Conservation (phyloP, 306 rosid species). For the Castanea crenata region DNA sequence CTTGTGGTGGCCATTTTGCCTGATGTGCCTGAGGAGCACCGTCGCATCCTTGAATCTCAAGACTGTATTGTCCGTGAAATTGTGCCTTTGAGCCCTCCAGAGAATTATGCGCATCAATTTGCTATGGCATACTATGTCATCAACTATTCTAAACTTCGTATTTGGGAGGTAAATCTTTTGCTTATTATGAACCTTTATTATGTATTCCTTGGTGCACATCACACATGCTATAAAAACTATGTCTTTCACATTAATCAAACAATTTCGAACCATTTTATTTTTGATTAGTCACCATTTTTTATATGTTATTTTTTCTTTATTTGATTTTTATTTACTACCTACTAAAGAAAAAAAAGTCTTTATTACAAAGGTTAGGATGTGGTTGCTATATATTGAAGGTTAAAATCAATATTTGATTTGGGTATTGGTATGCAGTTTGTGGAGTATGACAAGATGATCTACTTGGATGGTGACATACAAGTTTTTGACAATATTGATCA, state of each 20-base stretch:
- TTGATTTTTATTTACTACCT: too few relatives aligned
- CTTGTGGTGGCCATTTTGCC: slow-evolving; percentile 50
- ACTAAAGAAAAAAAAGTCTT: too few relatives aligned
- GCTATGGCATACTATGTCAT: slow-evolving; percentile 61
- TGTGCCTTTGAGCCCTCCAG: slow-evolving; percentile 45
- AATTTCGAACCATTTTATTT: too few relatives aligned
- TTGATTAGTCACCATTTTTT: too few relatives aligned
- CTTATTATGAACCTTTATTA: not conserved
- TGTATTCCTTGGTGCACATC: not conserved
- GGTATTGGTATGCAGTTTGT: slow-evolving; percentile 32
- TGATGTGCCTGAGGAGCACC: slow-evolving; percentile 55
- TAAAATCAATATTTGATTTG: not conserved
- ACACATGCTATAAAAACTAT: too few relatives aligned
- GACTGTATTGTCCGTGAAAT: slow-evolving; percentile 50
- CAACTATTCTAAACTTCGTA: slow-evolving; percentile 63
- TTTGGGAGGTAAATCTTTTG: slow-evolving; percentile 45
- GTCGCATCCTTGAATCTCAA: slow-evolving; percentile 37
- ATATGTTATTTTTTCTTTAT: too few relatives aligned
- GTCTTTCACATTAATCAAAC: too few relatives aligned
- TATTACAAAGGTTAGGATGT: too few relatives aligned
- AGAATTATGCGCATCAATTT: slow-evolving; percentile 28
- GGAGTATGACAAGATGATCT: slow-evolving; percentile 62
- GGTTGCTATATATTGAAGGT: too few relatives aligned
- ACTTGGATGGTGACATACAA: slow-evolving; percentile 67
- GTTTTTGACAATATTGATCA: slow-evolving; percentile 58